Base-by-base conservation (phyloP, 768 basidiomycete species). In the Naganishia antarctica region DNA sequence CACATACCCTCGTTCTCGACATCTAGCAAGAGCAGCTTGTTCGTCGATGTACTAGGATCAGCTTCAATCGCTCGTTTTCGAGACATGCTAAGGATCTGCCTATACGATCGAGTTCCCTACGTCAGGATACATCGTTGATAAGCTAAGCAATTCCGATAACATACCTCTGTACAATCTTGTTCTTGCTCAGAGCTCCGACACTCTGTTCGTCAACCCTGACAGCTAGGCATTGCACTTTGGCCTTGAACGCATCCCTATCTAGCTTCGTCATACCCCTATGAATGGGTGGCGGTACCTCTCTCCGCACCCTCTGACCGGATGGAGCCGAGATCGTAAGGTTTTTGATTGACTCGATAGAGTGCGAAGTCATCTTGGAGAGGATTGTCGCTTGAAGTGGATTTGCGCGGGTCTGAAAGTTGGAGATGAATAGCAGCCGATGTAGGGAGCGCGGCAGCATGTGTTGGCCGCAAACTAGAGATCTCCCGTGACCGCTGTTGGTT, bases 1-100 rank as follows among this genome's bases (percentile, higher is more conserved):
- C 81, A 72, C 80, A 87, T 85, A 70, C 73, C 83, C 84, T 86
- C 79, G 26, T 83, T 78, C 34, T 81, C 73, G 15, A 86, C 82
- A 60, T 83, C 82, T 28, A 93, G 76, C 23, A 93, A 76, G 0
- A 94, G 79, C n/a, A 91, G 79, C 49, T 85, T 84, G 65, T 81
- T 88, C 65, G n/a, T 65, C 0, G 51, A 34, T 48, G 48, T 45
- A 51, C 61, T 46, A 37, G 60, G 61, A 62, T 51, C 66, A 26
- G 50, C n/a, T 45, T 63, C 68, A 41, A 73, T 65, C 44, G 60
- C 47, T 29, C 61, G 61, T 21, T 31, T 67, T 67, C 2, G 70
- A 68, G 5, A 75, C 53, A 57, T 40, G 53, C 53, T 57, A 6
- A 57, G 23, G 23, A 57, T 37, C 53, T 57, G 53, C 21, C 53